A percentile compares a stretch with the other conserved stretches of the same genome.
These are phyloP conservation scores for Lodderomyces margitis DNA, from an alignment of 1,139 yeast species.

Conservation along the genomic window DNA sequence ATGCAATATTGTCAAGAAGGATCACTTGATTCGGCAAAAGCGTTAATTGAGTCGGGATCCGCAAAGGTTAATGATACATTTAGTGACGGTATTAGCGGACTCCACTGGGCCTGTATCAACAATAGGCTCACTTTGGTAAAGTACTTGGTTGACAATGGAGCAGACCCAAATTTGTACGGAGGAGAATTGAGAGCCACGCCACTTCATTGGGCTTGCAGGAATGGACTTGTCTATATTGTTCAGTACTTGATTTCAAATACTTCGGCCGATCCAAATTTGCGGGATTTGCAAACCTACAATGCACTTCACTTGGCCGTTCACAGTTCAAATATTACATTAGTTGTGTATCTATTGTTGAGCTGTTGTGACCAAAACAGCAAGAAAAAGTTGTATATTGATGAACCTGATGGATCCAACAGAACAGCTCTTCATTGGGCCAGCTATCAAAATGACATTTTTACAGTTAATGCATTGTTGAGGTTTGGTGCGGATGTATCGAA, in stretches of 20 bases:
- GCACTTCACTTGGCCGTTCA: conserved; percentile 83
- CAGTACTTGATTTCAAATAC: conserved; percentile 60
- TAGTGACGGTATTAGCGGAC: conserved; percentile 68
- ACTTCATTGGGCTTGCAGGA: conserved; percentile 93
- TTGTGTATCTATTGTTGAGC: conserved; percentile 59
- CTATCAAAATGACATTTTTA: conserved; percentile 86
- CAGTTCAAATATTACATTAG: conserved; percentile 85
- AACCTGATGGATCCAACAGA: conserved; percentile 66
- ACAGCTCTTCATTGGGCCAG: conserved; percentile 96
- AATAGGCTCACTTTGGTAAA: conserved; percentile 67
- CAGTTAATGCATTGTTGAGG: conserved; percentile 69
- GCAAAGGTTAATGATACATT: conserved; percentile 34
- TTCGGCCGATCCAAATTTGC: conserved; percentile 68
- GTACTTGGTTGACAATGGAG: conserved; percentile 55
- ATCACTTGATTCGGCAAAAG: conserved; percentile 29
- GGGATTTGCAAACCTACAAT: conserved; percentile 83
- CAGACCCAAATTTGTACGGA: conserved; percentile 58
- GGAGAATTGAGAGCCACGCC: conserved; percentile 89
- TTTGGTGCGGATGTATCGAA: conserved; percentile 73
- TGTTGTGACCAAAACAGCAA: conserved; percentile 40
- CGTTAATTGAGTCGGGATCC: conserved; percentile 24
- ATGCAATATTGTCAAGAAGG: conserved; percentile 47
- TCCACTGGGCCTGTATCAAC: conserved; percentile 96
- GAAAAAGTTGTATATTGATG: conserved; percentile 55
- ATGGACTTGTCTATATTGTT: conserved; percentile 83